Evolutionary conservation across 352 stramenopile genomes (phyloP), one percentile per base, ranked within the genome.

Genomic region (Aphanomyces invadans): DNA sequence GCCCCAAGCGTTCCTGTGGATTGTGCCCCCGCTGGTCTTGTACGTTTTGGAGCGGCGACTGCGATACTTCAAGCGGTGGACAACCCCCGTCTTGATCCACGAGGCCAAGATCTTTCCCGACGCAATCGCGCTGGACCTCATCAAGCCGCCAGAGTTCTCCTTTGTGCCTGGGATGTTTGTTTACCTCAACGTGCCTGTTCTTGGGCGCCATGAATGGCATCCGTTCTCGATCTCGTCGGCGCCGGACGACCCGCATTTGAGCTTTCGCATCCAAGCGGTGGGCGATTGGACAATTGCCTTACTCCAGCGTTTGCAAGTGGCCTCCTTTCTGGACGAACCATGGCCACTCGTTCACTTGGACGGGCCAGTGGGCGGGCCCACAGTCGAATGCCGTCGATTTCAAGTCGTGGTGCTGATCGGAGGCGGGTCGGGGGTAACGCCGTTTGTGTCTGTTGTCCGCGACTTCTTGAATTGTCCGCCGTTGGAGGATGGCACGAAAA

Each of bases 41-140:
- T 90, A 88, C 71, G 44, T 83, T 21, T 62, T 86, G 26, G 79
- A 90, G 51, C 85, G 83, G 57, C 80, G 80, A 3, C 81, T 83
- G 51, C 79, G 80, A 23, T 73, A 87, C 74, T 70, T 53, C 42
- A 79, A 82, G 42, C 61, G 81, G 26, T 84, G 80, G 56, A 70
- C 71, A 17, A 76, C 77, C 45, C 67, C 74, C 17, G 81, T 79
- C 0, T 72, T 65, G 31, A 87, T 90, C 56, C 29, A 64, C 15
- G 69, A 75, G 2, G 80, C 80, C 2, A 70, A 85, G 25, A 60
- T 84, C 2, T 87, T 74, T 4, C 74, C 81, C 38, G 75, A 88
- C 32, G 73, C 82, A 21, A 75, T 84, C 45, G 75, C 76, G 3
- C 71, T 90, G n/a, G 87, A 80, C 61, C 80, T 90, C 71, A 75